phyloP scores from a whole-genome alignment of 2,329 filamentous ascomycete genomes.

The Plectosphaerella sp. region DNA sequence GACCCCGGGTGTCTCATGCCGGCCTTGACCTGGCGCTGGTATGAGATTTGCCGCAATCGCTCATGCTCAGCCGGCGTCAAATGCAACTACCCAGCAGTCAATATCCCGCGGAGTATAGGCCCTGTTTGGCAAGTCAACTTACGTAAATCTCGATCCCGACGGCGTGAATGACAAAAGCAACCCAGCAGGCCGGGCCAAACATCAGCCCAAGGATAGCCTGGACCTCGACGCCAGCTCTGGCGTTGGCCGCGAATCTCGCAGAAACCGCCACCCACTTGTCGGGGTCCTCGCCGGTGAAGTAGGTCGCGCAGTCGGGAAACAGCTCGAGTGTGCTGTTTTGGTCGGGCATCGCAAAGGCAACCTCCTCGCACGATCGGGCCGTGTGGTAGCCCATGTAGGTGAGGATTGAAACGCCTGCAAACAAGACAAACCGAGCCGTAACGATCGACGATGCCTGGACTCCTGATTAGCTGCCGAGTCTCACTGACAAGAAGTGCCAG shows the following conservation, averaged over 20 bases:
- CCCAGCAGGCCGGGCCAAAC: slow-evolving; percentile 47
- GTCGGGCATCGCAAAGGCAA: slow-evolving; percentile 31
- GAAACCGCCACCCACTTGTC: slow-evolving; percentile 20
- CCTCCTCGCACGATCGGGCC: slow-evolving; percentile 41
- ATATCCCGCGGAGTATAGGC: too few species aligned
- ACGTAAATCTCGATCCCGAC: slow-evolving; percentile 17
- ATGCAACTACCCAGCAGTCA: slow-evolving; percentile 28
- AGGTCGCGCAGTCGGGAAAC: slow-evolving; percentile 40
- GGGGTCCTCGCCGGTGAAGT: slow-evolving; percentile 23
- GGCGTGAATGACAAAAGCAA: slow-evolving; percentile 12
- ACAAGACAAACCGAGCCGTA: slow-evolving; percentile 41
- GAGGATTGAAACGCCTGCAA: slow-evolving; percentile 31
- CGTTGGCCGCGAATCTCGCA: slow-evolving; percentile 22
- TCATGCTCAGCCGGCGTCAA: slow-evolving; percentile 47
- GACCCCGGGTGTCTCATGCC: slow-evolving; percentile 41
- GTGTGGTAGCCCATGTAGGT: slow-evolving; percentile 18
- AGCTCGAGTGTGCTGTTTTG: slow-evolving; percentile 16
- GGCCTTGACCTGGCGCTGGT: slow-evolving; percentile 48
- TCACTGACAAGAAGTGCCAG: background rate
- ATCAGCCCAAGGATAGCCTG: slow-evolving; percentile 36
- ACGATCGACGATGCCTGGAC: slow-evolving; percentile 40
- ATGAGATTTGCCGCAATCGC: slow-evolving; percentile 44
- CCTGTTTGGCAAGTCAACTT: slow-evolving; percentile 7
- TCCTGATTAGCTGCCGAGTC: background rate
- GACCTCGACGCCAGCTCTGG: slow-evolving; percentile 17